Evolutionary conservation across 78 protist species (phyloP).

Genomic region (Dictyostelium intermedium): DNA sequence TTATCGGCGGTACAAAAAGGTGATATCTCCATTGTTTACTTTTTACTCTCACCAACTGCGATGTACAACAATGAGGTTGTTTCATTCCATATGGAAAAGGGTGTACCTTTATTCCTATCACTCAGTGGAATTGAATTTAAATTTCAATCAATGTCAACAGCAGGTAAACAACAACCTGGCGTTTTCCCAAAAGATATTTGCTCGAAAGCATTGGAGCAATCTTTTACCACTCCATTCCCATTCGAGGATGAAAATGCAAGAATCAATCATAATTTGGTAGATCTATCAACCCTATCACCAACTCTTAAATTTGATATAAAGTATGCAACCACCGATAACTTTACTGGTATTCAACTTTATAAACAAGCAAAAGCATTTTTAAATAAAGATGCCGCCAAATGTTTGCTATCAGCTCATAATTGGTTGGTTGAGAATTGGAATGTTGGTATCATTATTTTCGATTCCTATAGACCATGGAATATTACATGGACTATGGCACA

Average conservation of each 20-base stretch:
- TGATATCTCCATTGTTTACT: not conserved
- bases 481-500: conserved; percentile 53
- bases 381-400: conserved; percentile 18
- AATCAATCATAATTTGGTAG: conserved; percentile 9
- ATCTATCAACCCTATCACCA: conserved; percentile 1
- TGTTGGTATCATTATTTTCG: conserved; percentile 35
- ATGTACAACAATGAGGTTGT: conserved; percentile 40
- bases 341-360: conserved; percentile 22
- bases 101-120: not conserved
- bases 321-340: conserved; percentile 63
- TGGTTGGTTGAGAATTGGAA: conserved; percentile 37
- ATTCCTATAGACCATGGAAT: conserved; percentile 60
- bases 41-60: conserved; percentile 6
- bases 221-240: conserved; percentile 22
- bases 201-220: not conserved
- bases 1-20: not conserved
- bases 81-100: not conserved
- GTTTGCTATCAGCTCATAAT: conserved; percentile 21
- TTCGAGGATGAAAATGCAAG: not conserved
- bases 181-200: not conserved
- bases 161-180: conserved; percentile 19
- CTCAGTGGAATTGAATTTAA: conserved; percentile 22
- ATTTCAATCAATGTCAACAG: not conserved
- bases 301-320: conserved; percentile 20
- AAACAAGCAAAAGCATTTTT: conserved; percentile 7